Evolutionary conservation across 2,329 filamentous ascomycete genomes (phyloP), one percentile per base, ranked within the genome.

Genomic region (Beauveria sp.): DNA sequence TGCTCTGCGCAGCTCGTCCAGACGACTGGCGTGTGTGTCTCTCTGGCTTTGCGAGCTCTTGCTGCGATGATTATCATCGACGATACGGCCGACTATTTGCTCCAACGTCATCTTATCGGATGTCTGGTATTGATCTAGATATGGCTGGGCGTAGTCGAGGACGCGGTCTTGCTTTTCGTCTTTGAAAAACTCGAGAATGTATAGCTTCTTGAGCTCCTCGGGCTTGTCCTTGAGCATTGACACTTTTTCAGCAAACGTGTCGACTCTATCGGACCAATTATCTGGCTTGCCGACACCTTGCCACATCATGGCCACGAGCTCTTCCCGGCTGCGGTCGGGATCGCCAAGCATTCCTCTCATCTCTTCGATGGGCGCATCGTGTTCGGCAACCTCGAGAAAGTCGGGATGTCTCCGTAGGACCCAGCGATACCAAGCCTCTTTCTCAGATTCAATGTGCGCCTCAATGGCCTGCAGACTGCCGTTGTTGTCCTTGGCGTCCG

Each of bases 371-470:
- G 70, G 68, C 12, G 67, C 66, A 28, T 67, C 65, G 20, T 61
- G 58, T 44, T 71, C 68, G 18, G 72, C 70, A 9, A 70, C 67
- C 28, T 71, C 69, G 22, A 77, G 68, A 62, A 76, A 75, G 56
- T 72, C 72, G 7, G 75, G 74, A 53, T 75, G 71, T 60, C 66
- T 70, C n/a, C 73, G 69, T 51, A 77, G 64, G 3, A 76, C 73
- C 69, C 74, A 78, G 59, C 78, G 76, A 61, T 83, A 81, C 81
- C 82, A 84, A 12, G 76, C 75, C 63, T 76, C 75, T 66, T 81
- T 82, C 67, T 84, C 81, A 30, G 76, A 76, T 10, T 74, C 72
- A 65, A 85, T 77, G 62, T 77, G 77, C 24, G 75, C 73, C 64
- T 84, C 81, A 46, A 85, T 77, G 20, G 68, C 70, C 47, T 73